Evolutionary conservation across 768 basidiomycete genomes (phyloP), one percentile per base, ranked within the genome.

Genomic region (Austroboletus eburneus): DNA sequence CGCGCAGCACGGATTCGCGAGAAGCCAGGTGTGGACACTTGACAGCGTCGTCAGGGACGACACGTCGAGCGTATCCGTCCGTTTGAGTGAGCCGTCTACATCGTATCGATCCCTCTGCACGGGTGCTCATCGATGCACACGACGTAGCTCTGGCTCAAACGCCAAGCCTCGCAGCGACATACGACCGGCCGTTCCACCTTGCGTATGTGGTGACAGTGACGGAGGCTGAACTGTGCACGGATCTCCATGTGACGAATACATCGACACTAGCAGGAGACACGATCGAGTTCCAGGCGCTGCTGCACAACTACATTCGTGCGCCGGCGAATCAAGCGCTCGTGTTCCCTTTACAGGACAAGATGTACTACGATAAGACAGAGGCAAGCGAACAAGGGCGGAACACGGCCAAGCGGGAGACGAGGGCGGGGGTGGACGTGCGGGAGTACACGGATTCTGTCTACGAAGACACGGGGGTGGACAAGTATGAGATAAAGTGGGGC

Each of bases 1-100:
- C 5, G 46, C 72, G 5, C 93, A 96, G 65, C 96, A 98, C 64
- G 96, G 96, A 0, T 97, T 95, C 62, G 95, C 91, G 5, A 73
- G 96, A 34, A 91, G 73, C 51, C 75, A 79, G 30, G 62, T 58
- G 24, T 98, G 96, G 96, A 67, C 69, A 13, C 83, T 83, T 60
- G 78, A 81, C 50, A 65, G 71, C 36, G 69, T 78, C 12, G 72
- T 87, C 20, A 73, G 75, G 73, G 87, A 91, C 56, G 79, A 84
- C 43, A 78, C 77, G 3, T 74, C 77, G 27, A 78, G 79, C 10
- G 87, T 93, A 2, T 85, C 85, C n/a, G 77, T 91, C 36, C 76
- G 79, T 53, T 70, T 98, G 45, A 74, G 93, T 94, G 64, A 52
- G 85, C 69, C 4, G 20, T 24, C 25, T 3, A 34, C 9, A 35